Evolutionary conservation across 805 yeast genomes (phyloP), one percentile per base, ranked within the genome.

Genomic region (Clavispora phyllophila): DNA sequence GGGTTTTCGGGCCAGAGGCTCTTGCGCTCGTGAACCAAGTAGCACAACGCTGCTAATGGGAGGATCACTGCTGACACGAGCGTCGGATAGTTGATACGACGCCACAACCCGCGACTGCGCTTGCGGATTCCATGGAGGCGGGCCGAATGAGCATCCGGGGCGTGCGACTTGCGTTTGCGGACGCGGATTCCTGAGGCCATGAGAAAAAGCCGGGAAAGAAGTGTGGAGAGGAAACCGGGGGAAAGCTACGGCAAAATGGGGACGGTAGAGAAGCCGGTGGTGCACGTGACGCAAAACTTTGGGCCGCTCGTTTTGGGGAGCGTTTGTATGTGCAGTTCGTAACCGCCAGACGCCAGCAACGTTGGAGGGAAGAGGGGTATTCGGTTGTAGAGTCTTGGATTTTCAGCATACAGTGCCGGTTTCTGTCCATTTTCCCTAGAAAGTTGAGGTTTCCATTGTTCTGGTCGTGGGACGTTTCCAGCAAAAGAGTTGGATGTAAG

Each of bases 11-110:
- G 71, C 6, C 66, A 29, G 3, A 66, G 39, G 9, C 60, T 43
- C 33, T 47, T 43, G 13, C 51, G 36, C 36, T 41, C 39, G 25
- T 55, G 47, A 37, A 55, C 41, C 22, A 66, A 27, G 49, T 63
- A 69, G 1, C 54, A 17, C 2, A 68, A 31, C 3, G 66, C 58
- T 5, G 60, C 31, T 3, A 57, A 35, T 13, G 74, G 75, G 18
- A 66, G 54, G 5, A 69, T 54, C 31, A 63, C 61, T 36, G 61
- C 66, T 1, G 70, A 53, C 9, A 60, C 44, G 5, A 68, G 55
- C 28, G 65, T 55, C 18, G 52, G 50, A 47, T 67, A 68, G 55
- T 70, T 66, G 47, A 68, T 63, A 23, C 74, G 54, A 17, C 50
- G 58, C 17, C 69, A 49, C 17, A 69, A 52, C 47, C 66, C 70